Evolutionary conservation across 2,329 filamentous ascomycete species (phyloP), one percentile per base, ranked within the genome.

Genomic region (Aurifilum marmelostoma): DNA sequence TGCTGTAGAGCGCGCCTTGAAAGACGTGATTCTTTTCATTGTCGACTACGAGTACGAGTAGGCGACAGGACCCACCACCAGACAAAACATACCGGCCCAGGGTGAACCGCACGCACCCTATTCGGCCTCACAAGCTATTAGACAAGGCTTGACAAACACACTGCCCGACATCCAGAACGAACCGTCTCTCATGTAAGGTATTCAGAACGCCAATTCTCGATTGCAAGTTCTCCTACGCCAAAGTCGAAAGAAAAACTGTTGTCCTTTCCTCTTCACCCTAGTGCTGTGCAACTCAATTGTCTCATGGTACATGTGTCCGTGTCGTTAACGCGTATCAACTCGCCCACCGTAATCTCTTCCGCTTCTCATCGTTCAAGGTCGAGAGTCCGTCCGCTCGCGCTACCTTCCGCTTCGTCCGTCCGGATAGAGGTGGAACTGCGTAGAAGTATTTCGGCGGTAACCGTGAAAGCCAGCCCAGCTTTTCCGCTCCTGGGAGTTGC

Each of bases 1-100:
- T 32, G 14, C 52, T n/a, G n/a, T n/a, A n/a, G n/a, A 14, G 27
- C 24, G 14, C 18, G 5, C 7, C 24, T 56, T 14, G 52, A 27
- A n/a, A n/a, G n/a, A n/a, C n/a, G 14, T 34, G 34, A 34, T 29
- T 34, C 8, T 54, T 63, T 47, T 52, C 29, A 63, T 63, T 63
- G 50, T 54, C 29, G 52, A 54, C 29, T 63, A 63, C 29, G 41
- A 54, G 29, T 63, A 63, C 29, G 41, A 54, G 29, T 37, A 63
- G 41, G 39, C 43, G 27, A 21, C 5, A 6, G 14, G 16, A 29
- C 29, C n/a, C 24, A 18, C 27, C 24, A 29, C 2, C 5, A 29
- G 14, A 56, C n/a, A 29, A 4, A 47, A 43, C 29, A 41, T 21
- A 21, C 39, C 60, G 43, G 24, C 60, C 60, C 41, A 63, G 24